Percentiles rank a stretch among this genome's conserved stretches.
Conservation (phyloP, 176 grass and related monocot genomes). For the Chrysopogon serrulatus region DNA sequence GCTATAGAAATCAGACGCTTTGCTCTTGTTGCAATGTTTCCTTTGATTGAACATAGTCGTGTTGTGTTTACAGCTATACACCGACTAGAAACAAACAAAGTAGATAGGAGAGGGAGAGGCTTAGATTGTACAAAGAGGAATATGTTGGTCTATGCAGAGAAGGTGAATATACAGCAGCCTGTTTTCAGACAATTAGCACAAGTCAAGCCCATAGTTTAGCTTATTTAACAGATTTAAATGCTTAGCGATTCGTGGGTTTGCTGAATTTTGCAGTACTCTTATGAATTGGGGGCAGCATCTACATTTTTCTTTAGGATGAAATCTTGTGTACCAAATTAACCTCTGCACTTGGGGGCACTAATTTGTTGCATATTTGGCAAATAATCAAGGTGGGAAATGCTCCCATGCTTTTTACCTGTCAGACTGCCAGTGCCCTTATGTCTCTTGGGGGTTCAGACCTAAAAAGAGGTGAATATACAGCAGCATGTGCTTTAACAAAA, state of each 20-base stretch:
- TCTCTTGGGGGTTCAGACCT: background rate
- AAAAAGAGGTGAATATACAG: background rate
- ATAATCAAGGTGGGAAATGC: background rate
- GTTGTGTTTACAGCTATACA: background rate
- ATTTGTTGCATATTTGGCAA: background rate
- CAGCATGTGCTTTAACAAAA: background rate
- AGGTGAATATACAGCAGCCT: background rate
- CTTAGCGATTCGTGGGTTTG: background rate
- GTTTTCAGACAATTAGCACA: background rate
- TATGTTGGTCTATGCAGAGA: background rate
- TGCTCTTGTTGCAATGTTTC: background rate
- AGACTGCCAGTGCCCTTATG: background rate
- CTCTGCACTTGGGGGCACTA: background rate
- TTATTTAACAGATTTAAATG: background rate
- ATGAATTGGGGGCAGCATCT: background rate
- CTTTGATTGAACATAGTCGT: background rate
- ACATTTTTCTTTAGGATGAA: background rate
- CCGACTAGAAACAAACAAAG: background rate
- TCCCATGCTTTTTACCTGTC: background rate
- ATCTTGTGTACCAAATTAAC: background rate
- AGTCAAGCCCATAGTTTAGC: background rate
- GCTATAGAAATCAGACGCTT: background rate
- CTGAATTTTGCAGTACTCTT: background rate
- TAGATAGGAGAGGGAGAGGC: background rate
- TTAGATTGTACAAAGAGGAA: background rate